A percentile compares a stretch with the other conserved stretches of the same genome.
Evolutionary conservation across 2,329 filamentous ascomycete genomes (phyloP).

Genomic region (Fragosphaeria purpurea): DNA sequence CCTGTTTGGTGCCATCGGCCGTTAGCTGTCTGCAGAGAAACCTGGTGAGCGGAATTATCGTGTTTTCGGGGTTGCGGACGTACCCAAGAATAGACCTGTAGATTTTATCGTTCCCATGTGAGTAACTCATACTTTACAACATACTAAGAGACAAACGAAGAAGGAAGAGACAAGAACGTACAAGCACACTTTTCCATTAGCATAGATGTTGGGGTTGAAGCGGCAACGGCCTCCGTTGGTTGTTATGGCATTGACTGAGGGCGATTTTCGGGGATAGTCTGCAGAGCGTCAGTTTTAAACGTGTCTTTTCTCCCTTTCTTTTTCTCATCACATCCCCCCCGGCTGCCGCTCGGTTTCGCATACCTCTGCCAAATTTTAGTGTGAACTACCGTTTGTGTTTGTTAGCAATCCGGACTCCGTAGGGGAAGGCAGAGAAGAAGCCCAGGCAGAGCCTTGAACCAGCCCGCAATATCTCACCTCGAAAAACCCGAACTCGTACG

Average conservation of each 20-base stretch:
- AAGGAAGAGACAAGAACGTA: constrained; percentile 35
- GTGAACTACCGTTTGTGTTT: constrained; percentile 45
- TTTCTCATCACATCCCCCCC: too few relatives aligned
- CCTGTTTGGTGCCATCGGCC: constrained; percentile 32
- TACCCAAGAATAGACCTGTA: constrained; percentile 77
- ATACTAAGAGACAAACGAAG: constrained; percentile 76
- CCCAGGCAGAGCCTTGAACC: too few relatives aligned
- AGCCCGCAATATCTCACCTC: constrained; percentile 48
- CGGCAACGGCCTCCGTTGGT: constrained; percentile 82
- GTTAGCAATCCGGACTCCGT: neutral
- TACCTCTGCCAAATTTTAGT: constrained; percentile 70
- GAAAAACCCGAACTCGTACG: constrained; percentile 96
- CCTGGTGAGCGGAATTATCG: too few relatives aligned
- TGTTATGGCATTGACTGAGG: constrained; percentile 57
- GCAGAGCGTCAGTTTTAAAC: neutral
- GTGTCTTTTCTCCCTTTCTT: too few relatives aligned
- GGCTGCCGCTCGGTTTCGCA: too few relatives aligned
- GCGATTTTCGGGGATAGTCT: constrained; percentile 74
- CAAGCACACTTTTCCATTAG: constrained; percentile 84
- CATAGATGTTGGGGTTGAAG: constrained; percentile 96
- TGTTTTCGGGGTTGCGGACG: constrained; percentile 7
- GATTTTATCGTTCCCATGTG: neutral
- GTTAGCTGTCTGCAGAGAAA: too few relatives aligned
- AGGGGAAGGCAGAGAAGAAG: too few relatives aligned
- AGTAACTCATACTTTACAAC: neutral